A percentile compares a stretch with the other conserved stretches of the same genome.
phyloP scores from a whole-genome alignment of 306 rosid genomes.

The Begonia masoniana region DNA sequence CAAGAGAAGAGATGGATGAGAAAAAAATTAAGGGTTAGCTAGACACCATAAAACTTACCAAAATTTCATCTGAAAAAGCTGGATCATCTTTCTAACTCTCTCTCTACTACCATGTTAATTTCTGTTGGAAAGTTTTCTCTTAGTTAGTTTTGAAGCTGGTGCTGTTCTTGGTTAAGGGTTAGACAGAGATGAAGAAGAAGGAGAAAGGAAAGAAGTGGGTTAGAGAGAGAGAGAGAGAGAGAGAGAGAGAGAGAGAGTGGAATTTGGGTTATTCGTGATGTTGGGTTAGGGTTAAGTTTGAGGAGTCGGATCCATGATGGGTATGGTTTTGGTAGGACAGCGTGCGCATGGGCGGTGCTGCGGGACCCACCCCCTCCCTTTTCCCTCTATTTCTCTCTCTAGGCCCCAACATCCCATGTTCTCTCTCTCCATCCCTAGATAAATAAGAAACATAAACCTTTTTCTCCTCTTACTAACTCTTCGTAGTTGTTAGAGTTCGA shows the following conservation, averaged over 20 bases:
- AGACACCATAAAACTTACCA: too few species aligned
- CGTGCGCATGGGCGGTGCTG: slow-evolving; percentile 78
- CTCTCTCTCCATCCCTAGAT: slow-evolving; percentile 5
- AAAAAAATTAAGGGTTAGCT: neutral
- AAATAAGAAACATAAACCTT: too few species aligned
- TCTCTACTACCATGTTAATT: too few species aligned
- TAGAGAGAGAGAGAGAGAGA: slow-evolving; percentile 22
- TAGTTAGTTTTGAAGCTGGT: slow-evolving; percentile 8
- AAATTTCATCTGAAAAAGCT: too few species aligned
- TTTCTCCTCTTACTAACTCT: too few species aligned
- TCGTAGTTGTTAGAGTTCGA: too few species aligned
- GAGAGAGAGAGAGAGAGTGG: neutral
- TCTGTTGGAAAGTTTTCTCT: neutral
- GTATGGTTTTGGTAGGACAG: slow-evolving; percentile 45
- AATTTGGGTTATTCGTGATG: neutral
- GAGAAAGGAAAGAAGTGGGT: slow-evolving; percentile 18
- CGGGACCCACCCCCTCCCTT: slow-evolving; percentile 35
- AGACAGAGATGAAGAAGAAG: slow-evolving; percentile 12
- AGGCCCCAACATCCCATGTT: slow-evolving; percentile 24
- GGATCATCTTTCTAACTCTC: too few species aligned
- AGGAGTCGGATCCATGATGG: slow-evolving; percentile 12
- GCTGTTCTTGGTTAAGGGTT: slow-evolving; percentile 29
- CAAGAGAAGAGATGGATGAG: neutral
- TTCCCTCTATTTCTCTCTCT: slow-evolving; percentile 7
- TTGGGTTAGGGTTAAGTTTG: slow-evolving; percentile 69